Evolutionary conservation across 1,284 basidiomycete genomes (phyloP), one percentile per base, ranked within the genome.

Genomic region (Cryptococcus neoformans): DNA sequence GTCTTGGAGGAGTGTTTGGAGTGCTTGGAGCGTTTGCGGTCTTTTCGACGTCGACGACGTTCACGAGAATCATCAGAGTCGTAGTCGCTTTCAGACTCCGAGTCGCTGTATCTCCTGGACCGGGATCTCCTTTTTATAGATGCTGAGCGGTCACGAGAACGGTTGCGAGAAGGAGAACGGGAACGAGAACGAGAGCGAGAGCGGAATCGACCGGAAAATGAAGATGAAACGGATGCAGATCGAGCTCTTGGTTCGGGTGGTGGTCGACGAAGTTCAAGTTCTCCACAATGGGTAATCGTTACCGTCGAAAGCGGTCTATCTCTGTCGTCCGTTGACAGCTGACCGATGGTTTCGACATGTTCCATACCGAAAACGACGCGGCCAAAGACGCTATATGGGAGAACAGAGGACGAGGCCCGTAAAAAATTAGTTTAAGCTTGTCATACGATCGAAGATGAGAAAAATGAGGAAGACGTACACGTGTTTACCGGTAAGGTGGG

Each of bases 251-350:
- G 16, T 8, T 54, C 41, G 8, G 64, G 51, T 21, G 51, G 60
- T 9, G 53, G 79, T 63, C 80, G 80, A 44, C 83, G 82, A 7
- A 90, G 81, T 72, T 92, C 87, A 17, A 96, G 84, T 74, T 96
- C 89, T 21, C 92, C 92, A 56, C 88, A 92, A 68, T 86, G 89
- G 2, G 81, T 78, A 57, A 97, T 86, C n/a, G 83, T 79, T 8
- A 95, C 84, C 1, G 87, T 85, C 1, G 82, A 79, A 3, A 82
- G 74, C 0, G 93, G 93, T 3, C 87, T 81, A 64, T 83, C 81
- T 44, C 76, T 74, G 0, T 66, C 69, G 53, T 78, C 78, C 0
- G 77, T 79, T 6, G 72, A 59, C 8, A 78, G 64, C 51, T 71
- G 68, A 56, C 79, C 80, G 49, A 82, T 78, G 4, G 74, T 63